Base-by-base conservation (phyloP, 1,139 yeast species). In the Sugiyamaella pinicola region DNA sequence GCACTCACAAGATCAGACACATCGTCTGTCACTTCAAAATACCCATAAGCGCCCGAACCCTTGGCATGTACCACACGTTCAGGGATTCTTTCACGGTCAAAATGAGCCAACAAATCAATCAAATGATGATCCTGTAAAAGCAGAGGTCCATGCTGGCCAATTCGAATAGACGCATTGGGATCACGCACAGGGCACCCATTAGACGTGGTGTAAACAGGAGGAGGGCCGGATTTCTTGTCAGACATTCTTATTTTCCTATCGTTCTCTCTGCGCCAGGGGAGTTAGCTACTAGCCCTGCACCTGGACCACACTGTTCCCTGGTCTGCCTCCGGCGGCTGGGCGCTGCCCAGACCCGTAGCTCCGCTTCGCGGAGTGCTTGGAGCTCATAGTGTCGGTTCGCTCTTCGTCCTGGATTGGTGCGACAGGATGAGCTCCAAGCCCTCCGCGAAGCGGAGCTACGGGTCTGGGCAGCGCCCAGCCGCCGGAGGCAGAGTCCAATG, bases 11-110 rank as follows among this genome's bases (percentile, higher is more conserved):
- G 67, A 69, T 88, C 96, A 46, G 86, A 74, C 65, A 88, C 81
- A 61, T 87, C 93, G 67, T 88, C 91, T 34, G 96, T 87, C 59
- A 84, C 85, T 71, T 84, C 93, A 64, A 87, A 87, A 57, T 74
- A 79, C 64, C 95, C 93, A 67, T 78, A 84, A 49, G 95, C 95
- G 62, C 95, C 96, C 41, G 89, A 86, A 60, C 96, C 96, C 72
- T 87, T 87, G 58, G 95, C 95, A 68, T 87, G 96, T 49, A 87
- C 96, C 52, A 87, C 95, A 71, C 96, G 81, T 74, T 87, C 95
- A 39, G 96, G 95, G 57, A 87, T 83, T 70, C 95, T 79, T 74
- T 88, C 96, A 64, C 95, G 81, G 74, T 86, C 93, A 64, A 87
- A 87, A 69, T 86, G 95, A 26, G 95, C 87, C 52, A 87, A 73